Conservation (phyloP, 2,329 filamentous ascomycete species). For the Penicillium sp. region DNA sequence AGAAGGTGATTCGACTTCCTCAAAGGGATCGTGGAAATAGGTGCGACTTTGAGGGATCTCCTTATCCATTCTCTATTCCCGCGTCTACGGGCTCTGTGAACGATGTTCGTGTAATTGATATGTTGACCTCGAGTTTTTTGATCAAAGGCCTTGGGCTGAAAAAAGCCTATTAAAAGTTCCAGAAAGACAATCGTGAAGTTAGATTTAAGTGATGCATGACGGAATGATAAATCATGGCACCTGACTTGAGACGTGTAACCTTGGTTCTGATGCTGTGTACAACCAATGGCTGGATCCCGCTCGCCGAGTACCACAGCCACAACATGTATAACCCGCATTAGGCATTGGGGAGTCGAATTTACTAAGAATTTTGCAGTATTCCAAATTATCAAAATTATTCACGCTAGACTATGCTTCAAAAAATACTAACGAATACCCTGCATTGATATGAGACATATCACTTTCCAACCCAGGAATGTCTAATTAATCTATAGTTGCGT, state of each 20-base stretch:
- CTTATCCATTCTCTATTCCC: background rate
- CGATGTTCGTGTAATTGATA: background rate
- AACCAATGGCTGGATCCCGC: background rate
- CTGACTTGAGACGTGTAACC: background rate
- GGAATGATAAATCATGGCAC: background rate
- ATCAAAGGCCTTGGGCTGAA: no score
- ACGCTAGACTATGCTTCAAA: no score
- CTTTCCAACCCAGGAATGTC: no score
- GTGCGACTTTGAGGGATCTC: background rate
- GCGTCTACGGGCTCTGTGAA: background rate
- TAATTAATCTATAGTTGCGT: no score
- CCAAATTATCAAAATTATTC: no score
- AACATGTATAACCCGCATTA: no score
- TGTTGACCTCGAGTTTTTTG: background rate
- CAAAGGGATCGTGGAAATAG: slow-evolving; percentile 3
- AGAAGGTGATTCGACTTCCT: slow-evolving; percentile 2
- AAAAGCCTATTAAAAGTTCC: no score
- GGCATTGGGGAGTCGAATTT: no score
- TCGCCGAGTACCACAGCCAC: no score
- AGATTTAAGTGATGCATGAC: background rate
- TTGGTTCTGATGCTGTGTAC: background rate
- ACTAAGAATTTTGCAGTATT: no score
- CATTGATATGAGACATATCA: no score
- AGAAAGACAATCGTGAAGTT: background rate
- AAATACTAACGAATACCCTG: no score